Base-by-base conservation (phyloP, 2,329 filamentous ascomycete species). In the Pezicula neosporulosa region DNA sequence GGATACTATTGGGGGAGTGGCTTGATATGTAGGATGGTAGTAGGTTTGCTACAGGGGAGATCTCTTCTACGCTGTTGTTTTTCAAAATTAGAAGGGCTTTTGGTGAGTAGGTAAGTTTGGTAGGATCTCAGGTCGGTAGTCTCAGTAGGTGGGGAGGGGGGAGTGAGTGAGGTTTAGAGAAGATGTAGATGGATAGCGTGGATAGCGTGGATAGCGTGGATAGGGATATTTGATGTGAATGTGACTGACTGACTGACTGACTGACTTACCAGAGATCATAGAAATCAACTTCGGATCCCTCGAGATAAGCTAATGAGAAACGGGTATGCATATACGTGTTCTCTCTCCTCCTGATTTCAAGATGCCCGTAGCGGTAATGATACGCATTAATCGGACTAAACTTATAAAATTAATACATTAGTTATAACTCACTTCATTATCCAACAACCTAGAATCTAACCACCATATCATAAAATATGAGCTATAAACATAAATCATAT, bases 281-380 rank as follows among this genome's bases (percentile, higher is more conserved):
- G 47, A 66, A 64, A 38, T 63, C 58, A 8, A 63, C 55, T 51
- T 60, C 59, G 15, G 57, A 39, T 18, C 58, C 58, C 19, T 62
- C 61, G 16, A 65, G 48, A 43, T 65, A 65, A 6, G 58, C 64
- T 12, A 66, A 50, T 10, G 64, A 66, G 41, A 58, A 60, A 1
- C 50, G 49, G 4, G 62, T 67, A 45, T 68, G 66, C 5, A 58
- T 53, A 48, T 63, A 68, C 27, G 52, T 55, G 44, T 65, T 56
- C n/a, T 60, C 59, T 60, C 59, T 2, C 54, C 57, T 27, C 59
- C 52, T 48, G 64, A 57, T 9, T 60, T 53, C 36, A 65, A 58
- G 27, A 68, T 64, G 49, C 63, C 59, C 15, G 57, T 63, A 4
- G 60, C 60, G n/a, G 60, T 63, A 30, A 66, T 51, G 36, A 65